These are phyloP conservation scores for Leccinum rimulosum DNA, from an alignment of 768 basidiomycete species.

Conservation along the genomic window DNA sequence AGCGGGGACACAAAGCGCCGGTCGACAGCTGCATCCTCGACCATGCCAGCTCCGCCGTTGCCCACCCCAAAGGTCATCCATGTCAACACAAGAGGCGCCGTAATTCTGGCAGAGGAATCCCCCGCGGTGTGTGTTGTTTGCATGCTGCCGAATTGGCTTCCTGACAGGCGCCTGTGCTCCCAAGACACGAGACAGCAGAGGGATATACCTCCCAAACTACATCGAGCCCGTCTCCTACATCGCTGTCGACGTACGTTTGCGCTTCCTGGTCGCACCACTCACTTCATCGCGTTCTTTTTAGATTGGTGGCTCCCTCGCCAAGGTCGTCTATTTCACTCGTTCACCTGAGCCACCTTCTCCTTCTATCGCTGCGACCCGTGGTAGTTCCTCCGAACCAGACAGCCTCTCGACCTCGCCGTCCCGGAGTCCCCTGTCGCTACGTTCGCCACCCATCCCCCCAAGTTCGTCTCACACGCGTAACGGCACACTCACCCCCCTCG, in stretches of 20 bases:
- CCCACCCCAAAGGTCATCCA: constrained; percentile 86
- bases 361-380: constrained; percentile 58
- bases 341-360: constrained; percentile 84
- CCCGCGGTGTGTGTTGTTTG: constrained; percentile 64
- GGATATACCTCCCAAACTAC: constrained; percentile 96
- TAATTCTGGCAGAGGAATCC: constrained; percentile 92
- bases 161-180: constrained; percentile 1
- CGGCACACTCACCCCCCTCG: constrained; percentile 81
- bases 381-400: constrained; percentile 48
- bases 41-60: constrained; percentile 57
- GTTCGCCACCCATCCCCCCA: constrained; percentile 25
- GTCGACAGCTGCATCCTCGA: constrained; percentile 12
- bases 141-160: constrained; percentile 7
- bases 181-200: constrained; percentile 89
- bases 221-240: constrained; percentile 98
- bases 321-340: constrained; percentile 98
- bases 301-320: constrained; percentile 97
- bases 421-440: constrained; percentile 4
- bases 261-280: background rate
- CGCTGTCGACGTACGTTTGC: constrained; percentile 83
- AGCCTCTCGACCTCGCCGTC: constrained; percentile 38
- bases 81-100: constrained; percentile 91
- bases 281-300: constrained; percentile 31
- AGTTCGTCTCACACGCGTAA: constrained; percentile 41
- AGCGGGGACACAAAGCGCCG: constrained; percentile 14